Base-by-base conservation (phyloP, 2,329 filamentous ascomycete species). In the Fusarium camptoceras region DNA sequence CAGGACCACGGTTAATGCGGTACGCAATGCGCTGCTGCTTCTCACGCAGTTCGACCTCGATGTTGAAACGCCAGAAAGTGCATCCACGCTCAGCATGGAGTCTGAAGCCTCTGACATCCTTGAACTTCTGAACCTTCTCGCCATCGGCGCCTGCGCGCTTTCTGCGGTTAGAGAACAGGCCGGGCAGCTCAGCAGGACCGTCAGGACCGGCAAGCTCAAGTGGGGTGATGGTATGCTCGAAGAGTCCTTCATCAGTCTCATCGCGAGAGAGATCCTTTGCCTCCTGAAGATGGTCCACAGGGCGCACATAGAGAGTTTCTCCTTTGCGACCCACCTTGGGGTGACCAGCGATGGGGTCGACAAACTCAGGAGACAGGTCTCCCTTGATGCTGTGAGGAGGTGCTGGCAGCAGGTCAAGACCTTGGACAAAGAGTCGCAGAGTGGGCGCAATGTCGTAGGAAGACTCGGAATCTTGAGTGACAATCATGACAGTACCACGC, bases 21-120 rank as follows among this genome's bases (percentile, higher is more conserved):
- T 99, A 99, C 0, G 94, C 95, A 69, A 99, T 92, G 41, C 95
- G 91, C 74, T 94, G 89, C 80, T 98, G 93, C 62, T 85, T 87
- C 22, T 89, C 85, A 6, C 87, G 86, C 18, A 99, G 87, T 80
- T 99, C 95, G 53, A 99, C 87, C 79, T 98, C 95, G 50, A 99
- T 87, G 77, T 94, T 97, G 85, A 98, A 99, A 43, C 94, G 89
- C 96, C 96, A 99, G 81, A 99, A 99, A 0, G 96, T 99, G 66
- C 92, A 90, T 43, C 95, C 95, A 63, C 92, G 87, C 77, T 97
- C 96, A 2, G 89, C 86, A 75, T 98, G 94, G 15, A 99, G 86
- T 24, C 94, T 89, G 74, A 93, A 89, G 2, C 93, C 96, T 64
- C 89, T 86, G 8, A 98, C 88, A 75, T 98, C 94, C 75, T 91